These are phyloP conservation scores for Aegilops umbellulata DNA, from an alignment of 176 grass and related monocot species.

Conservation along the genomic window DNA sequence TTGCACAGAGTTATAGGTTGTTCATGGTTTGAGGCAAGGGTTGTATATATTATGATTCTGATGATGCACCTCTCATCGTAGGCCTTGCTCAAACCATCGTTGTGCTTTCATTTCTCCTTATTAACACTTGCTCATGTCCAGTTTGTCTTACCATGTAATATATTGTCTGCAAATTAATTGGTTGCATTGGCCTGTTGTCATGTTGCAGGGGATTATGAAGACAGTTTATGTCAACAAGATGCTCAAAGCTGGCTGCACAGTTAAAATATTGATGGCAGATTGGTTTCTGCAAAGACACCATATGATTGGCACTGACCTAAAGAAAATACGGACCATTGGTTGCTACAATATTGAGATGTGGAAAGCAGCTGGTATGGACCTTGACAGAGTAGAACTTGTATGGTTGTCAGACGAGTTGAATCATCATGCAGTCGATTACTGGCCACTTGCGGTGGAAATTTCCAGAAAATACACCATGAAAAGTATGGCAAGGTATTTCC, in stretches of 20 bases:
- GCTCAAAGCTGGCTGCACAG: background rate
- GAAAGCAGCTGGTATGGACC: constrained; percentile 1
- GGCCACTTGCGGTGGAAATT: background rate
- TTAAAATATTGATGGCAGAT: constrained; percentile 20
- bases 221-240: background rate
- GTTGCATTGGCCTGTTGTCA: background rate
- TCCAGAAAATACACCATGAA: background rate
- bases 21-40: background rate
- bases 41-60: background rate
- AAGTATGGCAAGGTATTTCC: background rate
- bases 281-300: background rate
- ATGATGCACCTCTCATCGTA: background rate
- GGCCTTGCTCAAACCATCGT: background rate
- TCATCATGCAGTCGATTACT: background rate
- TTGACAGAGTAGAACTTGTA: background rate
- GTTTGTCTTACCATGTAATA: background rate
- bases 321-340: background rate
- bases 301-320: background rate
- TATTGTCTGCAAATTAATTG: background rate
- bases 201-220: background rate
- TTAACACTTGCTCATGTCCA: background rate
- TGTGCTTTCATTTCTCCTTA: background rate
- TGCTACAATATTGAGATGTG: background rate
- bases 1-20: background rate
- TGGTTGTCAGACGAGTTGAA: background rate